These are phyloP conservation scores for Nakazawaea peltata DNA, from an alignment of 805 yeast species.

Conservation along the genomic window DNA sequence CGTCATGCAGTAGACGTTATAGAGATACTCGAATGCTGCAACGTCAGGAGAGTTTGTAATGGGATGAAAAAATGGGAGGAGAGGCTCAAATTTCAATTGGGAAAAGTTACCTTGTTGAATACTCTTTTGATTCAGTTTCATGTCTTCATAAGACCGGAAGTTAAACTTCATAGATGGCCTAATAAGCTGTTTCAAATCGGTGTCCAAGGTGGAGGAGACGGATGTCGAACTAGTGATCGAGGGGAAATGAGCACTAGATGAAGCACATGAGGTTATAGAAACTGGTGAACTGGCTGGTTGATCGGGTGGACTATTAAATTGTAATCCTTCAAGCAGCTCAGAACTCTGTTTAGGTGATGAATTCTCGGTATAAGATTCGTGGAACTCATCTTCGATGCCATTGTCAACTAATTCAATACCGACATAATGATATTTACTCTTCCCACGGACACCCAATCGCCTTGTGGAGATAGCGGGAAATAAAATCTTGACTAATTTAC, in stretches of 20 bases:
- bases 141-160: no score
- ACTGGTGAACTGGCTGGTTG: constrained; percentile 8
- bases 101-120: no score
- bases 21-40: constrained; percentile 38
- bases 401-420: constrained; percentile 48
- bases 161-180: constrained; percentile 6
- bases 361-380: constrained; percentile 8
- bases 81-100: not conserved
- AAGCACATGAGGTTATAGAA: constrained; percentile 9
- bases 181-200: constrained; percentile 1
- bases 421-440: constrained; percentile 80
- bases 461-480: constrained; percentile 67
- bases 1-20: constrained; percentile 55
- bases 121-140: no score
- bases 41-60: not conserved
- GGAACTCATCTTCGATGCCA: constrained; percentile 14
- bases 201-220: constrained; percentile 2
- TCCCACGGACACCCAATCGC: constrained; percentile 75
- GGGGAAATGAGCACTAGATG: constrained; percentile 5
- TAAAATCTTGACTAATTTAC: constrained; percentile 57
- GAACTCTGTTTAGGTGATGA: no score
- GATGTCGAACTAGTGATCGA: constrained; percentile 5
- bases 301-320: constrained; percentile 5
- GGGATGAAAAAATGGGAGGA: not conserved
- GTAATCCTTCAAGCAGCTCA: no score